These are phyloP conservation scores for Phytophthora fragariae DNA, from an alignment of 352 stramenopile species.

Conservation along the genomic window DNA sequence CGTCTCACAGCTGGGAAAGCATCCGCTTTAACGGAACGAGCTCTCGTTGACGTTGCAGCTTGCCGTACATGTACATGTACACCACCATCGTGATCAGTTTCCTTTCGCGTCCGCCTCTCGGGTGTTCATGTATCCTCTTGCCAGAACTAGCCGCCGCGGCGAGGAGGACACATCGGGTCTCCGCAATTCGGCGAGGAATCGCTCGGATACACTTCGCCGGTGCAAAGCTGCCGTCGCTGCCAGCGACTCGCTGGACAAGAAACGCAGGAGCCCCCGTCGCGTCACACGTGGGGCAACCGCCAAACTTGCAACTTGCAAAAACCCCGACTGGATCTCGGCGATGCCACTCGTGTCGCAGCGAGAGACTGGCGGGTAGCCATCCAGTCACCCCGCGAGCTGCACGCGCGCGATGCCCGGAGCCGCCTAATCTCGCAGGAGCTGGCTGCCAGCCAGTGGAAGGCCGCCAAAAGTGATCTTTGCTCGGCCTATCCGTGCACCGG, in stretches of 20 bases:
- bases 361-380: constrained; percentile 25
- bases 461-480: constrained; percentile 8
- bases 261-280: constrained; percentile 29
- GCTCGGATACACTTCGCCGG: constrained; percentile 11
- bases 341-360: constrained; percentile 30
- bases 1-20: constrained; percentile 40
- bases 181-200: constrained; percentile 26
- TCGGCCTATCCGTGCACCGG: constrained; percentile 24
- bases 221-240: constrained; percentile 28
- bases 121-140: constrained; percentile 21
- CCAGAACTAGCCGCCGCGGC: not conserved
- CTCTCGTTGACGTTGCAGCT: constrained; percentile 22
- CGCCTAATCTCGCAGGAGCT: constrained; percentile 26
- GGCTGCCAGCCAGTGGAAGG: constrained; percentile 18
- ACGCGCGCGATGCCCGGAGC: constrained; percentile 12
- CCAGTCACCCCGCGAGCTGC: constrained; percentile 4
- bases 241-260: constrained; percentile 34
- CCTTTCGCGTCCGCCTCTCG: constrained; percentile 23
- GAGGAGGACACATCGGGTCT: constrained; percentile 23
- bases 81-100: constrained; percentile 39
- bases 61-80: not conserved
- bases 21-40: constrained; percentile 37
- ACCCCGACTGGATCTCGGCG: constrained; percentile 24
- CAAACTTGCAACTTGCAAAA: constrained; percentile 11
- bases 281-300: constrained; percentile 36